Evolutionary conservation across 2,329 filamentous ascomycete species (phyloP).

Genomic region (Sporothrix euskadiensis): DNA sequence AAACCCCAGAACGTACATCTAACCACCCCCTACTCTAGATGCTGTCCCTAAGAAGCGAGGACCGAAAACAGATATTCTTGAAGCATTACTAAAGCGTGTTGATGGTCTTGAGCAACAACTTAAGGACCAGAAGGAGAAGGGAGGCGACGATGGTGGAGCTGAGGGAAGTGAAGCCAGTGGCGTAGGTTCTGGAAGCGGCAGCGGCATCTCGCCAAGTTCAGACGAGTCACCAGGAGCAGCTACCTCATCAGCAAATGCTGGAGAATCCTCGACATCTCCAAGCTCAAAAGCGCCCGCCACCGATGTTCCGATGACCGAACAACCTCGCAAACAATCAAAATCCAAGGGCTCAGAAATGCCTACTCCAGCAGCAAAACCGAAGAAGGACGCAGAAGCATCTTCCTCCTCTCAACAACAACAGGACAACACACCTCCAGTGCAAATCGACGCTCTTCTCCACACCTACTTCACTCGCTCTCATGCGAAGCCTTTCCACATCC

Average conservation of each 20-base stretch:
- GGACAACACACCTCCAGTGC: slow-evolving; percentile 42
- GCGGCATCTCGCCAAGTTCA: slow-evolving; percentile 28
- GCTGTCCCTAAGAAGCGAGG: slow-evolving; percentile 87
- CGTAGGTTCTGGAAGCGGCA: slow-evolving; percentile 34
- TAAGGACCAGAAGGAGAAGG: slow-evolving; percentile 61
- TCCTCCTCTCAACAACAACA: slow-evolving; percentile 42
- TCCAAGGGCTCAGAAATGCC: neutral
- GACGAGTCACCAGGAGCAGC: neutral
- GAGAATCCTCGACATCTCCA: neutral
- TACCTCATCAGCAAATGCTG: neutral
- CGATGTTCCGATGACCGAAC: neutral
- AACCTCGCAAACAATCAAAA: neutral
- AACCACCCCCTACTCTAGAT: slow-evolving; percentile 54
- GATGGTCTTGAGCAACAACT: slow-evolving; percentile 81
- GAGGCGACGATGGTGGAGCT: slow-evolving; percentile 32
- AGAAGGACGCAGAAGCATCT: neutral
- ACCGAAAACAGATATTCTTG: slow-evolving; percentile 85
- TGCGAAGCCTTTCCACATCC: slow-evolving; percentile 76
- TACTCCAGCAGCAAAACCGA: neutral
- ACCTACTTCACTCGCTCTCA: slow-evolving; percentile 79
- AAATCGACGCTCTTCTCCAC: slow-evolving; percentile 67
- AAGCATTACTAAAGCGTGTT: slow-evolving; percentile 79
- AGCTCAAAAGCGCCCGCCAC: neutral
- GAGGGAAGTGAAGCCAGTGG: slow-evolving; percentile 33
- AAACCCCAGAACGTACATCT: neutral